These are phyloP conservation scores for Neonectria hederae DNA, from an alignment of 2,329 filamentous ascomycete species.

Conservation along the genomic window DNA sequence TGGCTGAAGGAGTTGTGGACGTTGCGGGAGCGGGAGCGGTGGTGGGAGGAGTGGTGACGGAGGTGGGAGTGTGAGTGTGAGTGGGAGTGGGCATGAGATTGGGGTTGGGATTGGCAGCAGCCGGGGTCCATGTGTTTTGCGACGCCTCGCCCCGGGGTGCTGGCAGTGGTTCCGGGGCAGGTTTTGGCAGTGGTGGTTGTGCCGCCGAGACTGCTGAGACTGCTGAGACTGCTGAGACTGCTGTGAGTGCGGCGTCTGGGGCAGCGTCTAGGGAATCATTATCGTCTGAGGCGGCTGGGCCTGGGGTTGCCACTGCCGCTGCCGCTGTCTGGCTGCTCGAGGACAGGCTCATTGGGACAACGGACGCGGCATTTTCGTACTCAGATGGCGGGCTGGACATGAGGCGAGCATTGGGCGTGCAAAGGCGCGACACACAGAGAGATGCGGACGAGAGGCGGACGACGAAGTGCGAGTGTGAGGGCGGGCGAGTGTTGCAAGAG, in stretches of 20 bases:
- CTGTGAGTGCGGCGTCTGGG: neutral
- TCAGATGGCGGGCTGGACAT: slow-evolving; percentile 64
- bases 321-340: slow-evolving; percentile 24
- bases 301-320: slow-evolving; percentile 9
- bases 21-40: slow-evolving; percentile 29
- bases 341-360: slow-evolving; percentile 44
- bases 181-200: slow-evolving; percentile 4
- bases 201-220: neutral
- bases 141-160: slow-evolving; percentile 30
- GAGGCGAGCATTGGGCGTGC: slow-evolving; percentile 64
- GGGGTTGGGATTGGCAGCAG: slow-evolving; percentile 32
- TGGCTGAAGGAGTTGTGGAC: slow-evolving; percentile 28
- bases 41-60: slow-evolving; percentile 19
- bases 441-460: slow-evolving; percentile 30
- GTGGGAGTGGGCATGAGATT: slow-evolving; percentile 25
- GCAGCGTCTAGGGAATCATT: neutral
- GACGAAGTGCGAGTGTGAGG: slow-evolving; percentile 29
- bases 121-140: slow-evolving; percentile 34
- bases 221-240: slow-evolving; percentile 4
- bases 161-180: slow-evolving; percentile 7
- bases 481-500: slow-evolving; percentile 31
- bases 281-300: slow-evolving; percentile 1
- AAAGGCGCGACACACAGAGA: slow-evolving; percentile 13
- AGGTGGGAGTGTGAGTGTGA: slow-evolving; percentile 31
- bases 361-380: slow-evolving; percentile 65